Conservation (phyloP, 305 asterid genomes). For the Striga hermonthica region DNA sequence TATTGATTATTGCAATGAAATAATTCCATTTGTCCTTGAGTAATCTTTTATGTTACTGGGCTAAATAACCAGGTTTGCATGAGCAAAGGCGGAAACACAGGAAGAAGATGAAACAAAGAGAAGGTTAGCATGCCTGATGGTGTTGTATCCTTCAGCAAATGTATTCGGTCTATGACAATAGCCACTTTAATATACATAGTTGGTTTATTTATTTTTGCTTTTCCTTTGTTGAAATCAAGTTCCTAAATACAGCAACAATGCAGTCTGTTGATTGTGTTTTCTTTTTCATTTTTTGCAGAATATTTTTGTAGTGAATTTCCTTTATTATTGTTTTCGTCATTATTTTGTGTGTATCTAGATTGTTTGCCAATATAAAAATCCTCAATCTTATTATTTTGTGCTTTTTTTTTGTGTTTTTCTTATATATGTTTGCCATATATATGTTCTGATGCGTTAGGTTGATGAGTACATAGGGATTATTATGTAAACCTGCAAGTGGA, state of each 20-base stretch:
- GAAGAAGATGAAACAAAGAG: constrained; percentile 46
- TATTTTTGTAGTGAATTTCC: no score
- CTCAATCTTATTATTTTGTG: no score
- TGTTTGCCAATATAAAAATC: no score
- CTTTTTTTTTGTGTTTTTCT: no score
- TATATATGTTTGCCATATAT: no score
- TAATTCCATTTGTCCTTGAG: constrained; percentile 1
- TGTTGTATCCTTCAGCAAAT: not conserved
- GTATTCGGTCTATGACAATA: not conserved
- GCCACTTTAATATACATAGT: not conserved
- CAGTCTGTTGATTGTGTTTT: constrained; percentile 10
- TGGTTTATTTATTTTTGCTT: not conserved
- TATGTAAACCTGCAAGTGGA: no score
- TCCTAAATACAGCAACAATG: not conserved
- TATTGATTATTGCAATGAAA: not conserved
- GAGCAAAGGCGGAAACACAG: constrained; percentile 79
- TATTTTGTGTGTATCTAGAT: no score
- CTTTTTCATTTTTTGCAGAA: not conserved
- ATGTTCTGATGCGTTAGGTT: no score
- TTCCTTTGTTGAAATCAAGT: not conserved
- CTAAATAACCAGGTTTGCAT: constrained; percentile 57
- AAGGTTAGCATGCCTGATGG: constrained; percentile 31
- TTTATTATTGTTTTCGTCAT: no score
- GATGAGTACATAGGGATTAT: no score
- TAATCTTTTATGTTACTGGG: not conserved